Percentiles rank a stretch among this genome's conserved stretches.
These are phyloP conservation scores for Arthrinium puccinioides DNA, from an alignment of 2,329 filamentous ascomycete genomes.

Conservation along the genomic window DNA sequence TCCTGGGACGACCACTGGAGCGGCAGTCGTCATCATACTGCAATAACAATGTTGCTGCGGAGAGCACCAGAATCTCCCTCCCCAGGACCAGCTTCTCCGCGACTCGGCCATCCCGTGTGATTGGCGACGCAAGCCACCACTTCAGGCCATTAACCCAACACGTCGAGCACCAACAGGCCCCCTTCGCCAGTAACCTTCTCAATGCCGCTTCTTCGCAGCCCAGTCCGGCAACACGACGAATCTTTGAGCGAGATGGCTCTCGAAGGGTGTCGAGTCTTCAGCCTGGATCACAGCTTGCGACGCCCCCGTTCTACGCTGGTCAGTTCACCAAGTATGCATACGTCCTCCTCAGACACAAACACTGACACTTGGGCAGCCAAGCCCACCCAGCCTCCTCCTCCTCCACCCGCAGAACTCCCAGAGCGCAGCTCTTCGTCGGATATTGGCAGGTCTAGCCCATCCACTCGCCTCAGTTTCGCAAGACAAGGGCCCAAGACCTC, in stretches of 20 bases:
- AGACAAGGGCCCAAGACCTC: slow-evolving; percentile 7
- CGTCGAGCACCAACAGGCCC: slow-evolving; percentile 10
- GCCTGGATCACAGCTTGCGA: slow-evolving; percentile 10
- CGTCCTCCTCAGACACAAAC: slow-evolving; percentile 7
- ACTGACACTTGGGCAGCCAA: slow-evolving; percentile 1
- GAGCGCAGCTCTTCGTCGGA: slow-evolving; percentile 17
- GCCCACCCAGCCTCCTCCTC: slow-evolving; percentile 8
- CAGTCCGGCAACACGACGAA: slow-evolving; percentile 8
- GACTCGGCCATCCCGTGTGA: slow-evolving; percentile 12
- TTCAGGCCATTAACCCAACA: slow-evolving; percentile 15
- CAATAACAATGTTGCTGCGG: no score
- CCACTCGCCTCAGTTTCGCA: slow-evolving; percentile 14
- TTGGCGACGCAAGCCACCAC: slow-evolving; percentile 24
- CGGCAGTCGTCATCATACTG: neutral
- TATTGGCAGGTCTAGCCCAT: slow-evolving; percentile 19
- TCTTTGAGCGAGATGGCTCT: slow-evolving; percentile 8
- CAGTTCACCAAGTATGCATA: slow-evolving; percentile 2
- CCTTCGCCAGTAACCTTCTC: slow-evolving; percentile 9
- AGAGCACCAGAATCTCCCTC: slow-evolving; percentile 13
- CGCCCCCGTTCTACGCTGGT: slow-evolving; percentile 15
- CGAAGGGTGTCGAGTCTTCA: slow-evolving; percentile 11
- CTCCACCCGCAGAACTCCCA: slow-evolving; percentile 5
- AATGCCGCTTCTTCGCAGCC: slow-evolving; percentile 6
- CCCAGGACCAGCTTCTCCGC: slow-evolving; percentile 6
- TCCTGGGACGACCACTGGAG: slow-evolving; percentile 12